Percentiles rank a stretch among this genome's conserved stretches.
Conservation (phyloP, 1,284 basidiomycete genomes). For the Sparassis latifolia region DNA sequence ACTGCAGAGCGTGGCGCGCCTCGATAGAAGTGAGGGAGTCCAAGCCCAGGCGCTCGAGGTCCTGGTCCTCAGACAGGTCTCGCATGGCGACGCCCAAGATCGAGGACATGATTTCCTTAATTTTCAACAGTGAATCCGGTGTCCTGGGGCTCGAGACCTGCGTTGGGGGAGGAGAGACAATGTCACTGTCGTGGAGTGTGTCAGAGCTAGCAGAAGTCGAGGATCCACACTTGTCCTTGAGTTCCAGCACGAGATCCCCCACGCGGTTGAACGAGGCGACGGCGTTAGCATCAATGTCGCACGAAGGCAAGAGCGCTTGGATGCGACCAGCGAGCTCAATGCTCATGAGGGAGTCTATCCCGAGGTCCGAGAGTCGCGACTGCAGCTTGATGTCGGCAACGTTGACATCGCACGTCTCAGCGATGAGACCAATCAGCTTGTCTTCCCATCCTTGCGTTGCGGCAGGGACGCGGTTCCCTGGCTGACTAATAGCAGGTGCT, state of each 20-base stretch:
- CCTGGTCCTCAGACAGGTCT: conserved; percentile 35
- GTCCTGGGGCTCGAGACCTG: no score
- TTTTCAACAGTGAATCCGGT: conserved; percentile 1
- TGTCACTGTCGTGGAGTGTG: no score
- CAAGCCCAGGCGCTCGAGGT: conserved; percentile 45
- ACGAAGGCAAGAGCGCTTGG: conserved; percentile 27
- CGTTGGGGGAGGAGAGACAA: no score
- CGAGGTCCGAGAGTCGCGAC: conserved; percentile 37
- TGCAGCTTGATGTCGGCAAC: conserved; percentile 23
- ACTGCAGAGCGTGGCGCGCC: conserved; percentile 39
- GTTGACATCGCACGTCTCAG: conserved; percentile 36
- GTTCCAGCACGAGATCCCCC: conserved; percentile 8
- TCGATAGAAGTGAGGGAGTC: conserved; percentile 64
- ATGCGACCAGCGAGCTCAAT: conserved; percentile 42
- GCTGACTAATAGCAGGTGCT: background rate
- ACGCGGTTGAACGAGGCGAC: conserved; percentile 21
- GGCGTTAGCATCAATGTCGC: conserved; percentile 26
- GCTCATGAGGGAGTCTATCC: conserved; percentile 51
- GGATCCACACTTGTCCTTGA: conserved; percentile 1
- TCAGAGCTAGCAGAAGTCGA: conserved; percentile 5
- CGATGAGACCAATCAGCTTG: conserved; percentile 25
- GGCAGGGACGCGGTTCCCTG: background rate
- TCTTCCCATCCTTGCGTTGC: background rate
- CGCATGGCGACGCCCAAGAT: conserved; percentile 39
- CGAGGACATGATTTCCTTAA: conserved; percentile 39